Percentiles rank a stretch among this genome's conserved stretches.
These are phyloP conservation scores for Rhizoctonia solani DNA, from an alignment of 1,284 basidiomycete genomes.

Conservation along the genomic window DNA sequence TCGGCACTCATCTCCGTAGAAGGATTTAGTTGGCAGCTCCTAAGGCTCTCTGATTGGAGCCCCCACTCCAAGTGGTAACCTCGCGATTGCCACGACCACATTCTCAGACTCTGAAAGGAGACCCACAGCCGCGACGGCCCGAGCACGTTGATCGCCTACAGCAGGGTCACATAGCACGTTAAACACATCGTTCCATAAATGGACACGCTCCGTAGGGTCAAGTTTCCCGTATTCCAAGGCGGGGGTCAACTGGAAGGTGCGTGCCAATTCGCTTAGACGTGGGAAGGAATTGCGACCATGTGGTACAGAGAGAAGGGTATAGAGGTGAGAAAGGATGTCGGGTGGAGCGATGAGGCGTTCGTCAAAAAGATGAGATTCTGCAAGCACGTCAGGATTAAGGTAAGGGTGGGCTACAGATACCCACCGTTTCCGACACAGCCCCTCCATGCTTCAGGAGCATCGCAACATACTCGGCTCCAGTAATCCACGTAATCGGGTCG, in stretches of 20 bases:
- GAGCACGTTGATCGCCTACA: conserved; percentile 21
- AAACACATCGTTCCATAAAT: conserved; percentile 31
- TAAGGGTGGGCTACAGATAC: not conserved
- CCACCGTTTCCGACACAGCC: conserved; percentile 43
- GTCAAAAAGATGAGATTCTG: conserved; percentile 40
- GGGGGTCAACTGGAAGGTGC: conserved; percentile 34
- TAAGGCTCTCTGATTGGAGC: conserved; percentile 83
- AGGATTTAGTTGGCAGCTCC: conserved; percentile 79
- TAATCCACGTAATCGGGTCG: conserved; percentile 86
- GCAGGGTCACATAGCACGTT: conserved; percentile 26
- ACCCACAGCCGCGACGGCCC: conserved; percentile 29
- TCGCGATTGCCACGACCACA: conserved; percentile 52
- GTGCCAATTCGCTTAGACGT: conserved; percentile 40
- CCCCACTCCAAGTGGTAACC: conserved; percentile 68
- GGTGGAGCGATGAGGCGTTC: conserved; percentile 46
- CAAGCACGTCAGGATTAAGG: conserved; percentile 6
- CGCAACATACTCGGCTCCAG: conserved; percentile 77
- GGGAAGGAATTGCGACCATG: conserved; percentile 34
- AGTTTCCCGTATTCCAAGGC: conserved; percentile 33
- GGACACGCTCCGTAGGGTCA: conserved; percentile 21
- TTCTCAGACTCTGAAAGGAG: conserved; percentile 25
- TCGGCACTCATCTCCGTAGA: conserved; percentile 69
- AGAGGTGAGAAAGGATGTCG: conserved; percentile 48
- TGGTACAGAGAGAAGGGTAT: conserved; percentile 37
- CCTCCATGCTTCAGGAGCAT: conserved; percentile 60